phyloP scores from a whole-genome alignment of 139 green algal species.

The Chlamydomonas sp. region DNA sequence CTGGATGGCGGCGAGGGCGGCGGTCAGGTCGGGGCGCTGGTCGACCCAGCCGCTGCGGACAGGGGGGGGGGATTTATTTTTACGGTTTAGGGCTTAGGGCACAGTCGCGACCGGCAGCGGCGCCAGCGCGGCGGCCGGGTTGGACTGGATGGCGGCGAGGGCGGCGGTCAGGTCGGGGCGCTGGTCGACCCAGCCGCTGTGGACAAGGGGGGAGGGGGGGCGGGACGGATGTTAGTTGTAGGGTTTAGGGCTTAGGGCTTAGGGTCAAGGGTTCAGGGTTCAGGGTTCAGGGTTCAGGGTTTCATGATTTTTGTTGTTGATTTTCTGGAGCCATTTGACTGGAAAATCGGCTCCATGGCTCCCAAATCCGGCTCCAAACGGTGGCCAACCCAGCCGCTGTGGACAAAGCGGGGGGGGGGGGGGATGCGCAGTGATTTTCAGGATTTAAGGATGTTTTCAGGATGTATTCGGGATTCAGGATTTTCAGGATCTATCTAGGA shows the following conservation, averaged over 20 bases:
- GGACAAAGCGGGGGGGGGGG: not conserved
- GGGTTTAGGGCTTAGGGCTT: too few relatives aligned
- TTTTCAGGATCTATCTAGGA: too few relatives aligned
- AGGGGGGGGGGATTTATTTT: too few relatives aligned
- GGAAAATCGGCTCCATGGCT: too few relatives aligned
- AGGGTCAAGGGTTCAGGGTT: constrained; percentile 52
- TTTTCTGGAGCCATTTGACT: too few relatives aligned
- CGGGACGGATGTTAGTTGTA: too few relatives aligned
- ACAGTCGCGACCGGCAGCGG: constrained; percentile 48
- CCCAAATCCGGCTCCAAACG: too few relatives aligned
- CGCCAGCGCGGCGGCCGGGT: constrained; percentile 67
- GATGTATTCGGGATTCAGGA: constrained; percentile 32
- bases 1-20: constrained; percentile 56
- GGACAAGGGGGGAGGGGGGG: not conserved
- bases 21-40: constrained; percentile 30
- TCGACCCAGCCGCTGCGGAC: constrained; percentile 48
- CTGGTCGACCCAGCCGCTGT: constrained; percentile 44
- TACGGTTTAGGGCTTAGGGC: too few relatives aligned
- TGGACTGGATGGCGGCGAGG: constrained; percentile 57
- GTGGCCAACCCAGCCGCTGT: constrained; percentile 42
- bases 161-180: constrained; percentile 38
- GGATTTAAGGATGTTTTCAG: constrained; percentile 51
- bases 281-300: constrained; percentile 23
- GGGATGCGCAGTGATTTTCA: too few relatives aligned
- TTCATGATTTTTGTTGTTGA: too few relatives aligned